A percentile compares a stretch with the other conserved stretches of the same genome.
Conservation (phyloP, 2,329 filamentous ascomycete species). For the Alternaria sp. region DNA sequence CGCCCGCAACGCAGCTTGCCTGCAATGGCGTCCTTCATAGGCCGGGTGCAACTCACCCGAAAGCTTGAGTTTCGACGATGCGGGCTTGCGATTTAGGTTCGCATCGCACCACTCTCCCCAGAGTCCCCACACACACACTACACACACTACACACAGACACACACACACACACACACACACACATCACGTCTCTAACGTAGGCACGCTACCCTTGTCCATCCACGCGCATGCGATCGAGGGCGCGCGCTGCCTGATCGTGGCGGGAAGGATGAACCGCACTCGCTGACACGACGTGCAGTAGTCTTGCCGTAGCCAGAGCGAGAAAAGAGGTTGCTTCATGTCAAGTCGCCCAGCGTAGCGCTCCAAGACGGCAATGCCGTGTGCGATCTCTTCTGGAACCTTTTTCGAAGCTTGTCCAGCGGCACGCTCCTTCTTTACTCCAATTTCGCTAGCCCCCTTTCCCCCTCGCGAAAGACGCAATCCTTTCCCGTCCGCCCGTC, state of each 20-base stretch:
- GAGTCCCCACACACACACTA: not conserved
- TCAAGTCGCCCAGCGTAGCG: not conserved
- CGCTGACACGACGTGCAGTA: slow-evolving; percentile 31
- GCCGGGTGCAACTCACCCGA: slow-evolving; percentile 22
- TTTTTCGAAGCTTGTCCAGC: slow-evolving; percentile 25
- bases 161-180: slow-evolving; percentile 1
- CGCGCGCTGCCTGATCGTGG: slow-evolving; percentile 12
- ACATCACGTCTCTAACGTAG: slow-evolving; percentile 2
- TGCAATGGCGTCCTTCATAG: slow-evolving; percentile 1
- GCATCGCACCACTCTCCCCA: slow-evolving; percentile 10
- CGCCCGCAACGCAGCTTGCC: slow-evolving; percentile 1
- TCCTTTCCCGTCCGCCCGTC: slow-evolving; percentile 38
- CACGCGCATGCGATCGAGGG: slow-evolving; percentile 15
- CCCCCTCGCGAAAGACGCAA: slow-evolving; percentile 17
- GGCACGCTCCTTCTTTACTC: slow-evolving; percentile 15
- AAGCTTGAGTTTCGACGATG: slow-evolving; percentile 7
- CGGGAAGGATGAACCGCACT: slow-evolving; percentile 32
- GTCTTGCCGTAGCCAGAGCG: slow-evolving; percentile 17
- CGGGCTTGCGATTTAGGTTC: slow-evolving; percentile 13
- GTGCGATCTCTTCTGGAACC: slow-evolving; percentile 22
- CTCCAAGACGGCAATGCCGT: slow-evolving; percentile 7
- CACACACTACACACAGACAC: not conserved
- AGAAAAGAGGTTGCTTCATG: slow-evolving; percentile 11
- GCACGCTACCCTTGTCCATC: not conserved
- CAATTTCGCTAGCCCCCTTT: slow-evolving; percentile 28